Evolutionary conservation across 2,329 filamentous ascomycete genomes (phyloP).

Genomic region (Cordyceps cateniannulata): DNA sequence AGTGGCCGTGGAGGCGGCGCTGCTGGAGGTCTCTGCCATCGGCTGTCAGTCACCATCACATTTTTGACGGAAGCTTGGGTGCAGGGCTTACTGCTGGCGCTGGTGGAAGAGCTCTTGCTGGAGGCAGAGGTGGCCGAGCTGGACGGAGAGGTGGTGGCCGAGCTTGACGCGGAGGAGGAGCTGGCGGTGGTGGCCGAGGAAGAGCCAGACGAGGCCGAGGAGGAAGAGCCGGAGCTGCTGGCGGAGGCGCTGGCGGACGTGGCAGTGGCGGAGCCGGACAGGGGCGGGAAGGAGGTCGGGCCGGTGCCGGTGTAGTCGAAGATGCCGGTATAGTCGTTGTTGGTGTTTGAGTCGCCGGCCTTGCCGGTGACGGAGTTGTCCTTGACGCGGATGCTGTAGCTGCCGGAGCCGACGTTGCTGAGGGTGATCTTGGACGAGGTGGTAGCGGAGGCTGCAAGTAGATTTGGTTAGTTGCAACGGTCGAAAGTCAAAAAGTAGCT

Average conservation of each 20-base stretch:
- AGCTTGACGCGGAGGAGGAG: background rate
- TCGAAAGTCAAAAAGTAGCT: too few species aligned
- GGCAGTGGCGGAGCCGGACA: conserved; percentile 4
- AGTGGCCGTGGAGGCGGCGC: background rate
- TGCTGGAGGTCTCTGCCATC: background rate
- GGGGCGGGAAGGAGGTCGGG: conserved; percentile 11
- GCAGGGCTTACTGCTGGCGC: background rate
- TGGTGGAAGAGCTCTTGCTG: background rate
- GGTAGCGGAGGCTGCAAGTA: background rate
- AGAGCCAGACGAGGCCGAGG: background rate
- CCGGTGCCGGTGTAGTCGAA: conserved; percentile 8
- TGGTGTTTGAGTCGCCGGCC: background rate
- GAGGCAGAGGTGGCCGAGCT: background rate
- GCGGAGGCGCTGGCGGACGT: background rate
- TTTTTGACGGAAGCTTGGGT: background rate
- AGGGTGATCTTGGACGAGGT: background rate
- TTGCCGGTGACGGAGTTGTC: conserved; percentile 4
- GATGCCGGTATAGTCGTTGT: conserved; percentile 7
- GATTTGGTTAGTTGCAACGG: background rate
- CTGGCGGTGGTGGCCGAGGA: background rate
- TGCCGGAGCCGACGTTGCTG: conserved; percentile 5
- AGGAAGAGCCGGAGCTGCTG: background rate
- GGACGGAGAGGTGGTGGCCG: background rate
- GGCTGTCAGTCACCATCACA: background rate
- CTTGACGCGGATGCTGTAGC: conserved; percentile 6